These are phyloP conservation scores for Geotrichum macrosporum DNA, from an alignment of 1,139 yeast species.

Conservation along the genomic window DNA sequence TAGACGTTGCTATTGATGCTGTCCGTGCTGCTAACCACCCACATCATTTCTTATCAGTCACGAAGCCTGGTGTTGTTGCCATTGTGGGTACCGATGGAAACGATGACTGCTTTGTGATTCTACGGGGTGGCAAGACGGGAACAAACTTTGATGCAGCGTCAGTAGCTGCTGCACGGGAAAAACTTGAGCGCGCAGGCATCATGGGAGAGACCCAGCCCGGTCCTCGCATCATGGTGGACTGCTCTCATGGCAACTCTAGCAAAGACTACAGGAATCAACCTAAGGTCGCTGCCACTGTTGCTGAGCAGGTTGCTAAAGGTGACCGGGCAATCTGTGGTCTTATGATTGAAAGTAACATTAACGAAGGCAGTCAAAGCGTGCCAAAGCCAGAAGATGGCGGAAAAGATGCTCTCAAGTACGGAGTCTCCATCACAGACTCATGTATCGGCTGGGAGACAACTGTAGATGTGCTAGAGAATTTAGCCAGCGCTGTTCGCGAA, in stretches of 20 bases:
- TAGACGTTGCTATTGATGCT: slow-evolving; percentile 92
- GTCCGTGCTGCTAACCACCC: slow-evolving; percentile 86
- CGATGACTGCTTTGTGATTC: slow-evolving; percentile 65
- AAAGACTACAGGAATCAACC: slow-evolving; percentile 96
- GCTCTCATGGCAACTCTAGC: slow-evolving; percentile 94
- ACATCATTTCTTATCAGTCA: slow-evolving; percentile 95
- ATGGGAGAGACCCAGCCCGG: slow-evolving; percentile 27
- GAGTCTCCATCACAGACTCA: slow-evolving; percentile 95
- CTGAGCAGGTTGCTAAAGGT: slow-evolving; percentile 77
- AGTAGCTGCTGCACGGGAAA: slow-evolving; percentile 69
- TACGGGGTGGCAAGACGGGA: slow-evolving; percentile 93
- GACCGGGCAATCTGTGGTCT: slow-evolving; percentile 80
- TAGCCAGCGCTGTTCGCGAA: slow-evolving; percentile 83
- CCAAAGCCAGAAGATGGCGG: slow-evolving; percentile 53
- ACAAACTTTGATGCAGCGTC: slow-evolving; percentile 85
- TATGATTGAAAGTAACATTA: slow-evolving; percentile 91
- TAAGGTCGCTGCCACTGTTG: slow-evolving; percentile 70
- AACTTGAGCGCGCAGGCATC: slow-evolving; percentile 43
- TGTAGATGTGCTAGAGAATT: slow-evolving; percentile 66
- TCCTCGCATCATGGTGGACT: slow-evolving; percentile 80
- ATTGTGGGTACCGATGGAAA: slow-evolving; percentile 95
- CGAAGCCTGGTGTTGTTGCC: slow-evolving; percentile 94
- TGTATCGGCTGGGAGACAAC: slow-evolving; percentile 94
- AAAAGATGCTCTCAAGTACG: slow-evolving; percentile 75
- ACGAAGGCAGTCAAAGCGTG: slow-evolving; percentile 87